Evolutionary conservation across 2,329 filamentous ascomycete genomes (phyloP).

Genomic region (Fusarium xylarioides): DNA sequence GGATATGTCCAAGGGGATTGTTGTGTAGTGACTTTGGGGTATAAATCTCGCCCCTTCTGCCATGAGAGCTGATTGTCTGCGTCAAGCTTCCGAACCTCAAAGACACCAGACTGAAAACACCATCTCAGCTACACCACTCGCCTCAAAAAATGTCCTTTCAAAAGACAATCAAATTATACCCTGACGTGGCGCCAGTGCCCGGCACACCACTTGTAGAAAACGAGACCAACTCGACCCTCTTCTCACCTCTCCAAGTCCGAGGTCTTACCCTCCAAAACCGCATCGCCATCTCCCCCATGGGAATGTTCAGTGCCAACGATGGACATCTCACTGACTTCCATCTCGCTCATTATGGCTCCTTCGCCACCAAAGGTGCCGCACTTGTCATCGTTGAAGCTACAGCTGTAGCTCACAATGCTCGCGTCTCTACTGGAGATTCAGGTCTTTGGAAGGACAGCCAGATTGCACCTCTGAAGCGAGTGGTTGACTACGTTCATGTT

Average conservation of each 20-base stretch:
- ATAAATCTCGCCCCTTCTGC: not conserved
- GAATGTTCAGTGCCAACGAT: not conserved
- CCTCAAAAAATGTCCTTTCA: not conserved
- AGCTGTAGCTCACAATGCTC: not conserved
- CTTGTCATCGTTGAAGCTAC: not conserved
- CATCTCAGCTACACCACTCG: accelerated
- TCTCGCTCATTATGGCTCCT: not conserved
- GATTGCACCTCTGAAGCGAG: not conserved
- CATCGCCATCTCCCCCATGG: not conserved
- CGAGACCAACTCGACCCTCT: not conserved
- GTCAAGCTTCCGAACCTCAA: not conserved
- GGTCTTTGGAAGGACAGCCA: slow-evolving; percentile 1
- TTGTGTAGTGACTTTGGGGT: accelerated
- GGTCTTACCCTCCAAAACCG: not conserved
- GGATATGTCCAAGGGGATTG: accelerated
- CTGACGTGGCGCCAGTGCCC: accelerated
- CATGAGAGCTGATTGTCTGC: not conserved
- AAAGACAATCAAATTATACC: not conserved
- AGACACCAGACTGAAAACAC: not conserved
- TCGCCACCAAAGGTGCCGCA: not conserved
- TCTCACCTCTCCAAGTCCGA: not conserved
- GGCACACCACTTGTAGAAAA: accelerated
- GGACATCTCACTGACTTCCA: not conserved
- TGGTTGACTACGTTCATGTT: not conserved
- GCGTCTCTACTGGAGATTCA: not conserved